Evolutionary conservation across 257 asterid species (phyloP).

Genomic region (Solanum medicagineum): DNA sequence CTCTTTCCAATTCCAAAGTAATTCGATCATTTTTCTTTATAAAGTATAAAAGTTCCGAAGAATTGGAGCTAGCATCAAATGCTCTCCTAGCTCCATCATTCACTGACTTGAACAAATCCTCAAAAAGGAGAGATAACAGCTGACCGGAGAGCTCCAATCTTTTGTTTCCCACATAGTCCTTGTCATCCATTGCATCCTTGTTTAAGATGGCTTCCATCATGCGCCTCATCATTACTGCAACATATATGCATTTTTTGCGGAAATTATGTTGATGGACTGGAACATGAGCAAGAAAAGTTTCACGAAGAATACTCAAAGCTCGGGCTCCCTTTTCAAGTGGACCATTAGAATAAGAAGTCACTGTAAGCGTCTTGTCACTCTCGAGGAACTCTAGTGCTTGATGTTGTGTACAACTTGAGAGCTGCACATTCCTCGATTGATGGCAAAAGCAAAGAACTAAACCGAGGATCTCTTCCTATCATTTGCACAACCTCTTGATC

Average conservation of each 20-base stretch:
- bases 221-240: conserved; percentile 93
- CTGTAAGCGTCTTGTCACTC: conserved; percentile 24
- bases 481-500: conserved; percentile 98
- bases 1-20: too few relatives aligned
- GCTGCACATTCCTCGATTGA: conserved; percentile 88
- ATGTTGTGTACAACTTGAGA: conserved; percentile 47
- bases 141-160: conserved; percentile 95
- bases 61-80: too few relatives aligned
- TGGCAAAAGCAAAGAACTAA: conserved; percentile 73
- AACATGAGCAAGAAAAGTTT: conserved; percentile 63
- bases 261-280: conserved; percentile 61
- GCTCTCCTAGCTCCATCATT: conserved; percentile 45
- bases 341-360: conserved; percentile 3
- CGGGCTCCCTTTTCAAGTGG: conserved; percentile 52
- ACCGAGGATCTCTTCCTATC: conserved; percentile 96
- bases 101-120: conserved; percentile 89
- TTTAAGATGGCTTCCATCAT: conserved; percentile 92
- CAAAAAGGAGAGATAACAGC: conserved; percentile 73
- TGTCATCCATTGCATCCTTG: conserved; percentile 96
- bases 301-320: conserved; percentile 48
- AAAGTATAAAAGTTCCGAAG: too few relatives aligned
- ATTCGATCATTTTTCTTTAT: too few relatives aligned
- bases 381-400: conserved; percentile 82
- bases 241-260: conserved; percentile 88
- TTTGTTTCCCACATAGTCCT: conserved; percentile 97